Conservation (phyloP, 495 filamentous ascomycete genomes). For the Chaetomium fimeti region DNA sequence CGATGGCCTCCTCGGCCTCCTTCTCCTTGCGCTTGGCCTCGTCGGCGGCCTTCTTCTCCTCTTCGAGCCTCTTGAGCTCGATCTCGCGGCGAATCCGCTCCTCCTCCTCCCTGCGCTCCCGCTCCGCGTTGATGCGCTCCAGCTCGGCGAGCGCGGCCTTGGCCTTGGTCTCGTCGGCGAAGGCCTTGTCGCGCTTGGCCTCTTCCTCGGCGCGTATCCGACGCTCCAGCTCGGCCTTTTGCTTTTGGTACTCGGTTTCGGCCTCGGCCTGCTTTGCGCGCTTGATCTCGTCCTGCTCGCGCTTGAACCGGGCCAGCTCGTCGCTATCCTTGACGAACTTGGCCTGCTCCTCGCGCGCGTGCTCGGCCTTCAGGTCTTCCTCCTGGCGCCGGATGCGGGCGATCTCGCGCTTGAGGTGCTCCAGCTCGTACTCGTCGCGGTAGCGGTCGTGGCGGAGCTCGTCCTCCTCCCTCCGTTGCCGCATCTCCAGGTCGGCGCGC, state of each 20-base stretch:
- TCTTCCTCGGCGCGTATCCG: conserved; percentile 41
- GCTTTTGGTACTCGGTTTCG: conserved; percentile 38
- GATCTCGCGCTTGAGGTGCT: conserved; percentile 32
- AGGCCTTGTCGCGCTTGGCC: conserved; percentile 42
- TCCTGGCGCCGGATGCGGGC: conserved; percentile 34
- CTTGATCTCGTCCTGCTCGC: conserved; percentile 30
- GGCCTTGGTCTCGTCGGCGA: conserved; percentile 45
- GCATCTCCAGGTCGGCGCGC: conserved; percentile 46
- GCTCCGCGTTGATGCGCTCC: conserved; percentile 43
- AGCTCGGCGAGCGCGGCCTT: conserved; percentile 49
- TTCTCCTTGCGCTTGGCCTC: conserved; percentile 48
- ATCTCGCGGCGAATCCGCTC: conserved; percentile 51
- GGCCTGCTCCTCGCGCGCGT: conserved; percentile 43
- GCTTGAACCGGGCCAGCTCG: conserved; percentile 44
- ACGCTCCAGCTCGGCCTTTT: conserved; percentile 28
- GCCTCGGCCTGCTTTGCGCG: conserved; percentile 37
- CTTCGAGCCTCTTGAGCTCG: conserved; percentile 57
- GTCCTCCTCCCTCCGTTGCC: conserved; percentile 45
- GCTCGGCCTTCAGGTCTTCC: conserved; percentile 42
- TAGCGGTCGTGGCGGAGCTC: conserved; percentile 37
- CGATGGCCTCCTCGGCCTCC: conserved; percentile 56
- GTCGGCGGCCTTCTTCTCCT: conserved; percentile 50
- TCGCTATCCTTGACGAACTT: conserved; percentile 45
- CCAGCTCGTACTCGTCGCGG: conserved; percentile 34
- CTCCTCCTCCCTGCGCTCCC: conserved; percentile 47